Conservation (phyloP, 2,329 filamentous ascomycete species). For the Sclerotinia borealis region DNA sequence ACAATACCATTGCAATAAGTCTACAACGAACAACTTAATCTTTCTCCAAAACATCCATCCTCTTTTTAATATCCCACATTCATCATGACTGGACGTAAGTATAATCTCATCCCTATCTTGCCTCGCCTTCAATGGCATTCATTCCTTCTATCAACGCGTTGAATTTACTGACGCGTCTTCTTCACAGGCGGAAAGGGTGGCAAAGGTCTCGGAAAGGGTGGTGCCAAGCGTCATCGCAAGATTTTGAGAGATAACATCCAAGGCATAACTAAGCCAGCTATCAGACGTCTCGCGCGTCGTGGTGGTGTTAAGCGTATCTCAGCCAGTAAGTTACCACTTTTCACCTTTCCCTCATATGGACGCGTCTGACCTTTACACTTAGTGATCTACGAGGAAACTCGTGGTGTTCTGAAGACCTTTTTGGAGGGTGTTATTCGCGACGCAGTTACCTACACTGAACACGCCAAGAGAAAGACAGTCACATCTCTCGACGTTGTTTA, state of each 20-base stretch:
- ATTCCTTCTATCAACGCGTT: neutral
- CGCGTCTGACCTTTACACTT: conserved; percentile 17
- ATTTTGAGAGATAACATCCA: conserved; percentile 99
- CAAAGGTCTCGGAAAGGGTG: conserved; percentile 96
- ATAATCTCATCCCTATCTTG: conserved; percentile 7
- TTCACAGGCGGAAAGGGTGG: conserved; percentile 53
- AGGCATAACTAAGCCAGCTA: conserved; percentile 97
- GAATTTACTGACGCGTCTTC: conserved; percentile 22
- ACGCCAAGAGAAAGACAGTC: conserved; percentile 73
- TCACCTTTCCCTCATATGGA: conserved; percentile 26
- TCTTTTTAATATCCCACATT: conserved; percentile 22
- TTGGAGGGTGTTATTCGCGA: conserved; percentile 73
- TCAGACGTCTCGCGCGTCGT: conserved; percentile 97
- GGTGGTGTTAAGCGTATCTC: conserved; percentile 99
- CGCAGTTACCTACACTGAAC: conserved; percentile 43
- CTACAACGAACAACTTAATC: neutral
- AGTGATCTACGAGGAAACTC: conserved; percentile 80
- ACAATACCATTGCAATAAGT: neutral
- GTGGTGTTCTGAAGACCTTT: conserved; percentile 78
- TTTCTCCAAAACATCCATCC: conserved; percentile 2
- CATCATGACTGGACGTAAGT: conserved; percentile 57
- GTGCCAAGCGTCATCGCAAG: conserved; percentile 98
- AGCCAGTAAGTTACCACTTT: conserved; percentile 55
- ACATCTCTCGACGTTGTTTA: conserved; percentile 61
- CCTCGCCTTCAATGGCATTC: neutral